Percentiles rank a stretch among this genome's conserved stretches.
phyloP scores from a whole-genome alignment of 2,329 filamentous ascomycete species.

The Epichloe typhina region DNA sequence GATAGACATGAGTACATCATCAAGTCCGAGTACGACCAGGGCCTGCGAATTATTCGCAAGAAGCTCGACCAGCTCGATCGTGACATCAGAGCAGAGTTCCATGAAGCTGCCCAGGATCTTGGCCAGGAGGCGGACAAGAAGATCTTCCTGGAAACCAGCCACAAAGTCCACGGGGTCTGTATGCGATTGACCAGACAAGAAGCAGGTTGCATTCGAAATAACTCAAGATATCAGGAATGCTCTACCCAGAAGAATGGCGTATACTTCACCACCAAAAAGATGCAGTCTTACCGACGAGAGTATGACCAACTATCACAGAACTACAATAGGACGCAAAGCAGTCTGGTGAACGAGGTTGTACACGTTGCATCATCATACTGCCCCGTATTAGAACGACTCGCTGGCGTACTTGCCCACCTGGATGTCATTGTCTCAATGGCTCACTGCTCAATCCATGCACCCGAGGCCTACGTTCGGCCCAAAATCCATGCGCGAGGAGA shows the following conservation, averaged over 20 bases:
- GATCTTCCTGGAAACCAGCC: slow-evolving; percentile 81
- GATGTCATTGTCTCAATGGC: slow-evolving; percentile 93
- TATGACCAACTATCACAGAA: slow-evolving; percentile 89
- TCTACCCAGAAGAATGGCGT: slow-evolving; percentile 98
- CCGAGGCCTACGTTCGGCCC: slow-evolving; percentile 79
- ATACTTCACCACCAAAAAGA: slow-evolving; percentile 83
- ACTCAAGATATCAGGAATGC: slow-evolving; percentile 80
- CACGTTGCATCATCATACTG: slow-evolving; percentile 88
- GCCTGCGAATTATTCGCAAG: slow-evolving; percentile 73
- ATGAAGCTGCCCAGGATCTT: slow-evolving; percentile 63
- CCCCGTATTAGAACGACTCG: slow-evolving; percentile 80
- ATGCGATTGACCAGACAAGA: slow-evolving; percentile 87
- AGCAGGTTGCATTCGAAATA: slow-evolving; percentile 85
- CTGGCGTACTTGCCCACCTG: slow-evolving; percentile 72
- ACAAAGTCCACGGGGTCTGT: slow-evolving; percentile 92
- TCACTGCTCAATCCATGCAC: slow-evolving; percentile 85
- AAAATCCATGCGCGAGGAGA: slow-evolving; percentile 80
- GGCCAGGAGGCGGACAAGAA: slow-evolving; percentile 96
- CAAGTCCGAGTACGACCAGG: slow-evolving; percentile 94
- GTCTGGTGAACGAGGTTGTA: slow-evolving; percentile 85
- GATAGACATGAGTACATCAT: slow-evolving; percentile 98
- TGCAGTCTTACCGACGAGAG: slow-evolving; percentile 73
- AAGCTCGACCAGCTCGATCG: slow-evolving; percentile 74
- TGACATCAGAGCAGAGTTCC: slow-evolving; percentile 75
- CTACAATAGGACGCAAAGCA: slow-evolving; percentile 88